Conservation (phyloP, 176 grass and related monocot species). For the Aegilops sharonensis region DNA sequence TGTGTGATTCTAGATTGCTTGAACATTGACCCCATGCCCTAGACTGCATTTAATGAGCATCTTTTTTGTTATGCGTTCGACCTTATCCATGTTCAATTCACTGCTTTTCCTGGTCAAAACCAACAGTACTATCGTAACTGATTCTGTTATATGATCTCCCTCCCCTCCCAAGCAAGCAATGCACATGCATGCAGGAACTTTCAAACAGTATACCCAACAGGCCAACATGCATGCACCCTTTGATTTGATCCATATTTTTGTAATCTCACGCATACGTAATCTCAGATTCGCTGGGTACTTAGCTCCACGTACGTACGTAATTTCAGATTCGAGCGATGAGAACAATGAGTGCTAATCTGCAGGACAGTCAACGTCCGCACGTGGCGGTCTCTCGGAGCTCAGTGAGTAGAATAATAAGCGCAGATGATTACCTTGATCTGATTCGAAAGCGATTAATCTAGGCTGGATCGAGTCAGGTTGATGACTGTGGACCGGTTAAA, state of each 20-base stretch:
- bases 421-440: not conserved
- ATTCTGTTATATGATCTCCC: not conserved
- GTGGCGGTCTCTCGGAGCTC: not conserved
- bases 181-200: not conserved
- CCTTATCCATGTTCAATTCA: not conserved
- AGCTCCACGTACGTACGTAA: not conserved
- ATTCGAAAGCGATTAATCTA: not conserved
- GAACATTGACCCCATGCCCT: not conserved
- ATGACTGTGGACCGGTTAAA: conserved; percentile 7
- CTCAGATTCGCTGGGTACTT: not conserved
- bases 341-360: not conserved
- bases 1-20: not conserved
- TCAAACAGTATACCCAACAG: not conserved
- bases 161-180: not conserved
- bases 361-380: not conserved
- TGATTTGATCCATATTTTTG: not conserved
- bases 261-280: not conserved
- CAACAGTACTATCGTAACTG: not conserved
- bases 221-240: not conserved
- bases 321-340: not conserved
- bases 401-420: not conserved
- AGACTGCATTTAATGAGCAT: not conserved
- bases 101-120: not conserved
- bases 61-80: not conserved
- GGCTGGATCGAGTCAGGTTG: not conserved